These are phyloP conservation scores for Lithohypha guttulata DNA, from an alignment of 2,329 filamentous ascomycete genomes.

Conservation along the genomic window DNA sequence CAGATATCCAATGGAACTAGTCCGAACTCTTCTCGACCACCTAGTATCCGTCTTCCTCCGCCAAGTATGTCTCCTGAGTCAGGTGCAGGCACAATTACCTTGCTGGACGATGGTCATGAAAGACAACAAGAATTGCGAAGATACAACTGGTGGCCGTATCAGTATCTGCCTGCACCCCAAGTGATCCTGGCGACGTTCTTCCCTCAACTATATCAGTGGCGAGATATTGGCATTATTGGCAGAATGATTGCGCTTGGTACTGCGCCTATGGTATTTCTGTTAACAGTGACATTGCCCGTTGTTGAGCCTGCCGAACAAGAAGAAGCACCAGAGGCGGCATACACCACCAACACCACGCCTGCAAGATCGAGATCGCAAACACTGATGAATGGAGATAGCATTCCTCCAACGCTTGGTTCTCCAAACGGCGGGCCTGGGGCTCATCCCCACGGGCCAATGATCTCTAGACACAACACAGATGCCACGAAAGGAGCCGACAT, in stretches of 20 bases:
- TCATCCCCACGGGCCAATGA: constrained; percentile 12
- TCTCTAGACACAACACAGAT: constrained; percentile 28
- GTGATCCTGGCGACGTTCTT: constrained; percentile 66
- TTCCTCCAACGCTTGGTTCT: too few species aligned
- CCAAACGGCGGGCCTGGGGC: constrained; percentile 11
- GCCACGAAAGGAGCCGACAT: not conserved
- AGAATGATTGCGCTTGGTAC: constrained; percentile 71
- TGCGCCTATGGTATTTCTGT: constrained; percentile 77
- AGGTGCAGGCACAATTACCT: constrained; percentile 22
- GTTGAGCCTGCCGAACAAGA: constrained; percentile 59
- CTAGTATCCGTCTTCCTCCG: constrained; percentile 48
- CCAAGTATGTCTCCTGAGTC: constrained; percentile 41
- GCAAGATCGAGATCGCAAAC: constrained; percentile 4
- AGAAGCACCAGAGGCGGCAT: constrained; percentile 31
- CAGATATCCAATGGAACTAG: not conserved
- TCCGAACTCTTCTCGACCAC: constrained; percentile 34
- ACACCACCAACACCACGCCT: constrained; percentile 21
- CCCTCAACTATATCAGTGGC: constrained; percentile 75
- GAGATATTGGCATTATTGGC: constrained; percentile 71
- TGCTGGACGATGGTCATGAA: constrained; percentile 32
- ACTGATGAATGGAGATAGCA: constrained; percentile 1
- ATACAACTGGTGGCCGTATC: constrained; percentile 73
- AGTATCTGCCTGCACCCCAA: constrained; percentile 59
- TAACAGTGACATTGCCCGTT: constrained; percentile 84
- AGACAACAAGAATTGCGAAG: constrained; percentile 26